Percentiles rank a stretch among this genome's conserved stretches.
Evolutionary conservation across 441 rosid genomes (phyloP).

Genomic region (Erodium moschatum): DNA sequence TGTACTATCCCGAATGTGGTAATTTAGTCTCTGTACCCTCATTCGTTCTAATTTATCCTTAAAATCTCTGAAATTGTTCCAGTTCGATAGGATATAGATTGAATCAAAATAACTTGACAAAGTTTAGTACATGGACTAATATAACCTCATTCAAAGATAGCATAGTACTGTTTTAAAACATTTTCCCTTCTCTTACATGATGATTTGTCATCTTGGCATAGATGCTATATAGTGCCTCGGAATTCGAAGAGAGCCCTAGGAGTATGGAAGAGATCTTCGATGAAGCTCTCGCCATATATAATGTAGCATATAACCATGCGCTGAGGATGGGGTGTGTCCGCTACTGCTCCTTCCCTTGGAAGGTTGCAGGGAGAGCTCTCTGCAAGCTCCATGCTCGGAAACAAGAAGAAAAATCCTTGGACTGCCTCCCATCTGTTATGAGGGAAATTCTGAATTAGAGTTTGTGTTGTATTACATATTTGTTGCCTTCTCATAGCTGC

Average conservation of each 20-base stretch:
- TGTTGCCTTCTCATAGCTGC: no score
- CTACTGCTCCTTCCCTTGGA: slow-evolving; percentile 56
- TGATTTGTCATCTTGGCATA: slow-evolving; percentile 16
- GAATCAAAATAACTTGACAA: no score
- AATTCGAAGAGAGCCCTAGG: slow-evolving; percentile 39
- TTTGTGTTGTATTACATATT: not conserved
- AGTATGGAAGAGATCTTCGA: slow-evolving; percentile 32
- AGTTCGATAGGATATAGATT: no score
- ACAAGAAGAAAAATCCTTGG: slow-evolving; percentile 21
- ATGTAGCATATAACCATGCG: slow-evolving; percentile 38
- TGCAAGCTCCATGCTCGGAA: slow-evolving; percentile 28
- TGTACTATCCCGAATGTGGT: no score
- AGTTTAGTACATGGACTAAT: no score
- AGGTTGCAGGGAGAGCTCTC: slow-evolving; percentile 52
- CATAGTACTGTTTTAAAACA: not conserved
- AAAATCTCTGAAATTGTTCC: not conserved
- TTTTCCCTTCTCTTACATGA: not conserved
- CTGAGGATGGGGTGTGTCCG: not conserved
- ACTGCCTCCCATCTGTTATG: slow-evolving; percentile 27
- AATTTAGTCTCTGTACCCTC: no score
- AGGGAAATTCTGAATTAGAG: slow-evolving; percentile 26
- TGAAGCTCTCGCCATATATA: slow-evolving; percentile 48
- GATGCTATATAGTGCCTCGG: slow-evolving; percentile 46
- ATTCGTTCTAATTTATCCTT: no score
- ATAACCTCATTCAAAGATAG: not conserved